A percentile compares a stretch with the other conserved stretches of the same genome.
Conservation (phyloP, 2,329 filamentous ascomycete genomes). For the Botrytis elliptica region DNA sequence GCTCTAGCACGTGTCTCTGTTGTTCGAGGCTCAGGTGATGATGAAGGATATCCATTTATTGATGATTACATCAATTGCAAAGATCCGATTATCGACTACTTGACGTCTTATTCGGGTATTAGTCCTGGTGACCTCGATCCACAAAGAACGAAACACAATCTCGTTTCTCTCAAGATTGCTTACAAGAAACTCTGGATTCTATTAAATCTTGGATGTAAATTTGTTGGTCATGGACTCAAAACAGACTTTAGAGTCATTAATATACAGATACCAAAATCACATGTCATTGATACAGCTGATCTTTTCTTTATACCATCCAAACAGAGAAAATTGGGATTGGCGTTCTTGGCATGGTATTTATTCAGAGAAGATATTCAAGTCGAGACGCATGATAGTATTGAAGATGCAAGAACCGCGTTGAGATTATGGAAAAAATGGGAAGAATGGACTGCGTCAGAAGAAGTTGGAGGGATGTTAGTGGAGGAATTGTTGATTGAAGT, state of each 20-base stretch:
- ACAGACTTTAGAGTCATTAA: constrained; percentile 98
- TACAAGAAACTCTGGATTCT: constrained; percentile 99
- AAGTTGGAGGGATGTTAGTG: constrained; percentile 76
- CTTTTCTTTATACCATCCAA: constrained; percentile 81
- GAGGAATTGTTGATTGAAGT: constrained; percentile 85
- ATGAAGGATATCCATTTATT: constrained; percentile 85
- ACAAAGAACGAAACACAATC: constrained; percentile 72
- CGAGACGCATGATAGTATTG: constrained; percentile 90
- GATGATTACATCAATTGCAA: constrained; percentile 95
- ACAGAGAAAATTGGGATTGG: constrained; percentile 82
- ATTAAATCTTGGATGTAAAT: constrained; percentile 89
- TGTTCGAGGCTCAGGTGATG: constrained; percentile 72
- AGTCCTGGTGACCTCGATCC: constrained; percentile 81
- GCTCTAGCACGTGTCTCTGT: constrained; percentile 93
- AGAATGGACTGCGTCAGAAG: constrained; percentile 56
- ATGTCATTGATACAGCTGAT: constrained; percentile 92
- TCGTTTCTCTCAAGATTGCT: constrained; percentile 83
- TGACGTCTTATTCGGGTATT: constrained; percentile 93
- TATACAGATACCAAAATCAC: constrained; percentile 85
- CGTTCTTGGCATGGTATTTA: constrained; percentile 87
- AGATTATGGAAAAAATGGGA: constrained; percentile 86
- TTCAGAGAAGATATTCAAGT: constrained; percentile 93
- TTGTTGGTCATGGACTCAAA: constrained; percentile 88
- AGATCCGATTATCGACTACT: constrained; percentile 90
- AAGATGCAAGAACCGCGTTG: constrained; percentile 88